These are phyloP conservation scores for Amanita jacksonii DNA, from an alignment of 768 basidiomycete genomes.

Conservation along the genomic window DNA sequence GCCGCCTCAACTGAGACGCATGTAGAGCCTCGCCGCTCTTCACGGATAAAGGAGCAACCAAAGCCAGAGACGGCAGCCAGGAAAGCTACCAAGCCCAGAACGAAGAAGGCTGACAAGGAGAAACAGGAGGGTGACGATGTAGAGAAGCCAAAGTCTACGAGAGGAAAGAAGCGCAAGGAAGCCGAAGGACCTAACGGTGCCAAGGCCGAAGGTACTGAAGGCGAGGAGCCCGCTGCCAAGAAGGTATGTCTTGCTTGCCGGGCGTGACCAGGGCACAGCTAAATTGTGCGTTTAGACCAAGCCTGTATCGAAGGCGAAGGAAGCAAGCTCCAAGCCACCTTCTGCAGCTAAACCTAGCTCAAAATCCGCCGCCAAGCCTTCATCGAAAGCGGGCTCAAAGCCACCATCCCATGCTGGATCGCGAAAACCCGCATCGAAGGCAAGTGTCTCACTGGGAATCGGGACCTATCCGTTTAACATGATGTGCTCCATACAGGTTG, in stretches of 20 bases:
- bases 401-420: slow-evolving; percentile 37
- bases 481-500: slow-evolving; percentile 21
- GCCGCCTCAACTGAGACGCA: slow-evolving; percentile 29
- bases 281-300: slow-evolving; percentile 23
- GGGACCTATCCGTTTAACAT: slow-evolving; percentile 11
- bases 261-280: slow-evolving; percentile 9
- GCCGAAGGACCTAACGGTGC: slow-evolving; percentile 31
- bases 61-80: slow-evolving; percentile 42
- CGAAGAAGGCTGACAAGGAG: slow-evolving; percentile 40
- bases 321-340: slow-evolving; percentile 18
- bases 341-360: slow-evolving; percentile 30
- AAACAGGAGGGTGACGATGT: slow-evolving; percentile 25
- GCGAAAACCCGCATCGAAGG: slow-evolving; percentile 61
- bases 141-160: slow-evolving; percentile 44
- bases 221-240: slow-evolving; percentile 47
- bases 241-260: slow-evolving; percentile 33
- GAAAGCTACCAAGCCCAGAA: slow-evolving; percentile 58
- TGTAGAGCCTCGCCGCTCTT: slow-evolving; percentile 56
- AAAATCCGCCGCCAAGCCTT: slow-evolving; percentile 30
- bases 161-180: slow-evolving; percentile 36
- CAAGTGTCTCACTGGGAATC: slow-evolving; percentile 14
- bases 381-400: slow-evolving; percentile 30
- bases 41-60: slow-evolving; percentile 66
- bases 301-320: slow-evolving; percentile 30
- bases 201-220: slow-evolving; percentile 19